Evolutionary conservation across 73 alveolate species (phyloP).

Genomic region (Paramecium tetraurelia): DNA sequence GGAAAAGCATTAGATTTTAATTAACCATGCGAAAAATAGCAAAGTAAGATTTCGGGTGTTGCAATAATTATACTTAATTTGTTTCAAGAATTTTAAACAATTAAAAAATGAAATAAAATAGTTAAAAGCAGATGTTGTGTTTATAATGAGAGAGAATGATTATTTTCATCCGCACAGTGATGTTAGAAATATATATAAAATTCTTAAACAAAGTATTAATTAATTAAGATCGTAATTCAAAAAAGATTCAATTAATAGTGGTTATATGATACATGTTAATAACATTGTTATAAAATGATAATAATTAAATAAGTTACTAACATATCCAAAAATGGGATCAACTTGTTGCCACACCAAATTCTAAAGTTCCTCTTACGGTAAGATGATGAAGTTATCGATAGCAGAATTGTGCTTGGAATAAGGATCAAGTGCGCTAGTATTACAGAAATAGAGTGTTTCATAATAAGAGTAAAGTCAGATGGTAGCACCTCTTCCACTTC

Average conservation of each 20-base stretch:
- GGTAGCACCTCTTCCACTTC: not conserved
- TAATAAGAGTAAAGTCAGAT: not conserved
- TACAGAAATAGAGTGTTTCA: not conserved
- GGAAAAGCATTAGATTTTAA: not conserved
- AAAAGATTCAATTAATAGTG: not conserved
- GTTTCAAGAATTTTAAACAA: not conserved
- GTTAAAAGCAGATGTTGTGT: not conserved
- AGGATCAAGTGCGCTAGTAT: not conserved
- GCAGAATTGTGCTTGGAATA: not conserved
- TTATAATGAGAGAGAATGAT: not conserved
- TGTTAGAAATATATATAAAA: not conserved
- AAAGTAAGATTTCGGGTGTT: not conserved
- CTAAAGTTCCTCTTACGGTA: not conserved
- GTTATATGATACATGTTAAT: not conserved
- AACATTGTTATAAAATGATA: constrained; percentile 4
- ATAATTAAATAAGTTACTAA: not conserved
- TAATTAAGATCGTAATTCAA: not conserved
- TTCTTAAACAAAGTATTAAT: not conserved
- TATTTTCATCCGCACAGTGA: not conserved
- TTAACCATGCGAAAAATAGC: not conserved
- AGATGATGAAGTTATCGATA: not conserved
- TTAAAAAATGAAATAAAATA: too few species aligned
- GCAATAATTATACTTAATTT: not conserved
- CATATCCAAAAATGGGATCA: not conserved
- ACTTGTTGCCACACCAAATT: not conserved